Evolutionary conservation across 2,329 filamentous ascomycete genomes (phyloP).

Genomic region (Dothiorella sarmentorum): DNA sequence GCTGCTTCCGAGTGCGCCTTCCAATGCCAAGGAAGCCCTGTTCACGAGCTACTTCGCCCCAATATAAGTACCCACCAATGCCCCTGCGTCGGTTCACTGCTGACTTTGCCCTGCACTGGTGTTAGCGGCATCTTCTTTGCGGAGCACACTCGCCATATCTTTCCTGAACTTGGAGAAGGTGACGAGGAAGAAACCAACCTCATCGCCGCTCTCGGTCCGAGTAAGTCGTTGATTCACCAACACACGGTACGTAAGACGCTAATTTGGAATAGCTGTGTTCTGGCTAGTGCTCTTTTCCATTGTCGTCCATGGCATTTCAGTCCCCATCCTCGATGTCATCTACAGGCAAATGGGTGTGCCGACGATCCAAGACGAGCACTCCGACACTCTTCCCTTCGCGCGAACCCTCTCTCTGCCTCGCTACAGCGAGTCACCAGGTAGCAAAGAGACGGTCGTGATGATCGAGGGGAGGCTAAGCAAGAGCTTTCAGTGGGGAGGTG

Average conservation of each 20-base stretch:
- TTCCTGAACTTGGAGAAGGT: conserved; percentile 41
- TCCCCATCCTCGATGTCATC: conserved; percentile 42
- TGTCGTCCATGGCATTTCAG: conserved; percentile 48
- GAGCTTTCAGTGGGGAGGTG: not conserved
- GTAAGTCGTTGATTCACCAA: not conserved
- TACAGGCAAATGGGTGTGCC: conserved; percentile 41
- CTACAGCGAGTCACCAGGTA: not conserved
- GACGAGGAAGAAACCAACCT: conserved; percentile 41
- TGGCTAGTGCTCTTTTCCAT: conserved; percentile 48
- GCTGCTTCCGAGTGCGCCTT: conserved; percentile 51
- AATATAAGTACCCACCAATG: conserved; percentile 27
- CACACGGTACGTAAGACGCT: not conserved
- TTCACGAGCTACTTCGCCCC: conserved; percentile 58
- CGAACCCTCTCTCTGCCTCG: not conserved
- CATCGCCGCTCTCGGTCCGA: conserved; percentile 39
- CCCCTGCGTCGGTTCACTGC: not conserved
- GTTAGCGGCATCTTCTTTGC: conserved; percentile 47
- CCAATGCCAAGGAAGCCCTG: conserved; percentile 56
- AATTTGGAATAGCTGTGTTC: conserved; percentile 37
- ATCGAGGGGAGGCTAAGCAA: conserved; percentile 33
- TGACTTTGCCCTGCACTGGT: conserved; percentile 26
- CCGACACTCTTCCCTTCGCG: not conserved
- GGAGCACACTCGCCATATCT: conserved; percentile 44
- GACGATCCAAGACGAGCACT: not conserved
- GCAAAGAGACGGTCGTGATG: not conserved